These are phyloP conservation scores for Dactylorhiza incarnata DNA, from an alignment of 106 monocot genomes.

Conservation along the genomic window DNA sequence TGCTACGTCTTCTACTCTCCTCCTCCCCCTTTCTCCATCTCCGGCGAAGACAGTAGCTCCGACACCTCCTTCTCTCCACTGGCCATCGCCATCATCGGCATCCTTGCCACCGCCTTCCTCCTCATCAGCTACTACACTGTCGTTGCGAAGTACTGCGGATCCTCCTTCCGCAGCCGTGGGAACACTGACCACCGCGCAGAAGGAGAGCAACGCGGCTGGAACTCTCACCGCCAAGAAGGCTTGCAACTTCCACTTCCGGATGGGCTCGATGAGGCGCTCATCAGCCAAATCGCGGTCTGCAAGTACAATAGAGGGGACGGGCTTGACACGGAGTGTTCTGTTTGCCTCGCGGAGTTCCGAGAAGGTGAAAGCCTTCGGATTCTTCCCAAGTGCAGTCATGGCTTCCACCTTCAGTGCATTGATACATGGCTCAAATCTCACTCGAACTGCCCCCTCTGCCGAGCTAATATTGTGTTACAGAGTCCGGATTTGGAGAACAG, in stretches of 20 bases:
- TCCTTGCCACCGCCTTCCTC: conserved; percentile 60
- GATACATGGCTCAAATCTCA: conserved; percentile 75
- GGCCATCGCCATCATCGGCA: conserved; percentile 67
- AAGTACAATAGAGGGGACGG: conserved; percentile 55
- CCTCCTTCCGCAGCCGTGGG: conserved; percentile 19
- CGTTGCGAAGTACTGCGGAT: conserved; percentile 52
- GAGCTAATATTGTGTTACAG: conserved; percentile 32
- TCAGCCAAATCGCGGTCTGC: conserved; percentile 48
- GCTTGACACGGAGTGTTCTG: conserved; percentile 62
- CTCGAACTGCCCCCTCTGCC: conserved; percentile 85
- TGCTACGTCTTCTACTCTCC: conserved; percentile 67
- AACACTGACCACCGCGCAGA: not conserved
- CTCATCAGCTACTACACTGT: conserved; percentile 66
- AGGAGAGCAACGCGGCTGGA: not conserved
- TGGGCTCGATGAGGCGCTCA: conserved; percentile 57
- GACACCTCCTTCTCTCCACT: conserved; percentile 45
- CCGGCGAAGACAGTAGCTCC: conserved; percentile 18
- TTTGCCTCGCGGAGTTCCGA: conserved; percentile 68
- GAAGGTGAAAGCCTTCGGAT: conserved; percentile 70
- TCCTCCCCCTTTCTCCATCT: conserved; percentile 23
- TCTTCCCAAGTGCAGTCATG: conserved; percentile 75
- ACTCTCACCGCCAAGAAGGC: conserved; percentile 15
- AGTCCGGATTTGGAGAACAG: conserved; percentile 7
- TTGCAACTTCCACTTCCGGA: conserved; percentile 22
- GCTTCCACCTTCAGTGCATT: conserved; percentile 72